Percentiles rank a stretch among this genome's conserved stretches.
These are phyloP conservation scores for Calonectria hongkongensis DNA, from an alignment of 2,329 filamentous ascomycete genomes.

Conservation along the genomic window DNA sequence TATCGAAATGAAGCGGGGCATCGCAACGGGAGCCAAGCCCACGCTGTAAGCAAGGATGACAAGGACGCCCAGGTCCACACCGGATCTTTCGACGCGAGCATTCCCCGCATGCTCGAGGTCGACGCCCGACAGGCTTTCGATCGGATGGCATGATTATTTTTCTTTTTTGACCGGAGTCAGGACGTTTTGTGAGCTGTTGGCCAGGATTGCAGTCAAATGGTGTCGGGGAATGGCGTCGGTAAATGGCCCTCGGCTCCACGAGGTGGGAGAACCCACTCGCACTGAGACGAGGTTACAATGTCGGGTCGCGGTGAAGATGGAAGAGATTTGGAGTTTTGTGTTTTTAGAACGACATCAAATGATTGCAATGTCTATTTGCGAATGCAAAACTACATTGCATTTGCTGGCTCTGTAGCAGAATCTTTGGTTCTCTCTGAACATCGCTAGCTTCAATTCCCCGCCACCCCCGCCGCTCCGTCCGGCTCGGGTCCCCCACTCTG, in stretches of 20 bases:
- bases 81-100: neutral
- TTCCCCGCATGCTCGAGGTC: neutral
- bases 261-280: neutral
- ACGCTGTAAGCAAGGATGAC: neutral
- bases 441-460: neutral
- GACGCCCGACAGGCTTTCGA: neutral
- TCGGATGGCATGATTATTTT: neutral
- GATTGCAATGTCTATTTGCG: neutral
- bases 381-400: neutral
- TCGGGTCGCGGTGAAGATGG: neutral
- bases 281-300: no score
- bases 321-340: neutral
- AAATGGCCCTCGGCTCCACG: neutral
- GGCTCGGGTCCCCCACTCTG: conserved; percentile 16
- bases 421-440: neutral
- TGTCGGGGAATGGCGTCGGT: neutral
- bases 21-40: neutral
- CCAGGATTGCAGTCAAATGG: neutral
- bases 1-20: neutral
- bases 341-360: neutral
- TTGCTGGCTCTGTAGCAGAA: neutral
- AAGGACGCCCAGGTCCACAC: neutral
- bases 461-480: conserved; percentile 24
- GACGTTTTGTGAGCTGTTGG: neutral
- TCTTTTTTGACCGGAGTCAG: neutral